Conservation (phyloP, 179 eudicot species). For the Carnegiea gigantea region DNA sequence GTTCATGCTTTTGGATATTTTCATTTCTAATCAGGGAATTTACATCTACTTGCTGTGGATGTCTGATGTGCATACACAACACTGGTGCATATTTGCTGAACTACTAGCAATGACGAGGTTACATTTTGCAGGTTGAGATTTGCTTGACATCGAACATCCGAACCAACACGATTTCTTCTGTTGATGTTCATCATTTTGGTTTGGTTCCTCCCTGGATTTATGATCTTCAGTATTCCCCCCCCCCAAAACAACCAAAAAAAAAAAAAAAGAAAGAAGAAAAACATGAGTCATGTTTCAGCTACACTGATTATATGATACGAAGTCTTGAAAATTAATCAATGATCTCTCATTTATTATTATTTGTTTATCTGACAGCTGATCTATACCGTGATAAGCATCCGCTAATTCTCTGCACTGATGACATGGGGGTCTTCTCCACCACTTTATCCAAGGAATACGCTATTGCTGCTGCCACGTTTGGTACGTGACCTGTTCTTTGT, state of each 20-base stretch:
- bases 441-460: constrained; percentile 68
- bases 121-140: constrained; percentile 78
- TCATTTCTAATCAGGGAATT: not conserved
- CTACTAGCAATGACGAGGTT: not conserved
- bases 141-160: constrained; percentile 92
- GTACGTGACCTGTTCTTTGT: constrained; percentile 36
- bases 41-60: not conserved
- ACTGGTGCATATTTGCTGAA: not conserved
- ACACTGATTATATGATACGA: not conserved
- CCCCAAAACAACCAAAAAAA: not conserved
- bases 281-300: not conserved
- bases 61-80: not conserved
- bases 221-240: not conserved
- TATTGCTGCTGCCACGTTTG: constrained; percentile 72
- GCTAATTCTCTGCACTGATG: constrained; percentile 81
- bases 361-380: constrained; percentile 49
- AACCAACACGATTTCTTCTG: constrained; percentile 70
- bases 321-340: not conserved
- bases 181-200: constrained; percentile 97
- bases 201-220: constrained; percentile 2
- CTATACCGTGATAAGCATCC: constrained; percentile 73
- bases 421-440: constrained; percentile 92
- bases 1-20: not conserved
- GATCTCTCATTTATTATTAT: not conserved
- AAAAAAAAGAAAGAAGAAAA: no score